Base-by-base conservation (phyloP, 257 asterid genomes). In the Fraxinus americana region DNA sequence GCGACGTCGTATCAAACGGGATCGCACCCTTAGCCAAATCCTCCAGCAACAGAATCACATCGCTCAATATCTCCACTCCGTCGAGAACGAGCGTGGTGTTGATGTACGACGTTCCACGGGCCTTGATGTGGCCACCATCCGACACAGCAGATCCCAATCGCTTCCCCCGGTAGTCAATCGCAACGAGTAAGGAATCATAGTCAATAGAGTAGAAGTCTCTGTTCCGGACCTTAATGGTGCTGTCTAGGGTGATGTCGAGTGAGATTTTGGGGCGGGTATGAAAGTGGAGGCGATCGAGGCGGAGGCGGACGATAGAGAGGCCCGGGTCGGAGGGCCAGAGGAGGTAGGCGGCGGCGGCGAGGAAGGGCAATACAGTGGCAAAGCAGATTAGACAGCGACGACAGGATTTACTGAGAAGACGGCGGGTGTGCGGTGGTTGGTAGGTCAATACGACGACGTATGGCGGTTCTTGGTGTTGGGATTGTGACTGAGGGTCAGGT, bases 251-350 rank as follows among this genome's bases (percentile, higher is more conserved):
- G 52, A 87, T 74, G 67, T 94, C 97, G 75, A 96, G 50, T 5
- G 97, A 83, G 41, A 84, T 32, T 57, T 67, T 34, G 16, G 99
- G 97, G 77, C 77, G 70, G 0, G 86, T 61, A 78, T 87, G 90
- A 83, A 93, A 45, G 32, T 75, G 83, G 77, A 96, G 83, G 87
- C 82, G 83, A 27, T 87, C 86, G 80, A 96, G 93, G 65, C 69
- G 87, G 76, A 93, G 79, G 70, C 94, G 92, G n/a, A 86, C 91
- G 69, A 93, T 59, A 75, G 96, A 86, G 80, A 96, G 78, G 0
- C 86, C 73, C 3, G 99, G 99, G 63, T 91, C 87, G 74, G 97
- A 90, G 0, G 99, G 99, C 92, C 91, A 96, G 76, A 96, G 79
- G 74, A 96, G 73, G 82, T 87, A 91, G 19, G 77, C 76, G 77